A percentile compares a stretch with the other conserved stretches of the same genome.
phyloP scores from a whole-genome alignment of 192 early-diverging fungal genomes.

The Entomortierella parvispora region DNA sequence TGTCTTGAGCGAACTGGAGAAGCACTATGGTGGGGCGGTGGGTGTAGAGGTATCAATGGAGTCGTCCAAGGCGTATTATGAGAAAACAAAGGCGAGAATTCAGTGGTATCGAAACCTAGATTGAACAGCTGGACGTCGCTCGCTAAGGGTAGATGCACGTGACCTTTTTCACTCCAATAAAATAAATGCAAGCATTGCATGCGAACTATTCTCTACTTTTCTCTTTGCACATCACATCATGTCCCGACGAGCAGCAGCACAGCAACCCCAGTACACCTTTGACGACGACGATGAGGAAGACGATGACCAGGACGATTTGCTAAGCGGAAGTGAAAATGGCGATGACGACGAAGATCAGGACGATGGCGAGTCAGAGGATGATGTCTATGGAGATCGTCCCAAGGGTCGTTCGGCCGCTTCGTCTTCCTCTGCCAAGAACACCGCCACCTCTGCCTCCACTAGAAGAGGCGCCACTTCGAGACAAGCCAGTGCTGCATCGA shows the following conservation, averaged over 20 bases:
- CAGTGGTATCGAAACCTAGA: slow-evolving; percentile 6
- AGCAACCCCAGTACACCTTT: slow-evolving; percentile 28
- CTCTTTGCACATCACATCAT: slow-evolving; percentile 1
- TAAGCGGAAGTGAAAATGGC: neutral
- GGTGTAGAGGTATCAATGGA: neutral
- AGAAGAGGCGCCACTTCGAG: neutral
- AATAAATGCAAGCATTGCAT: too few species aligned
- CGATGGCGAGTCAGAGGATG: slow-evolving; percentile 24
- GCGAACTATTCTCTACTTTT: neutral
- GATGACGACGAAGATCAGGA: slow-evolving; percentile 20
- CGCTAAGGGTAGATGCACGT: too few species aligned
- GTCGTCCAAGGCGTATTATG: neutral
- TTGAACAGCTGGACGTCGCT: too few species aligned
- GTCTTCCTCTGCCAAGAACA: neutral
- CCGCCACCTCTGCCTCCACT: neutral
- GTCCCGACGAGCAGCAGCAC: slow-evolving; percentile 29
- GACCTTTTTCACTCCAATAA: too few species aligned
- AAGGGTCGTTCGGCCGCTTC: neutral
- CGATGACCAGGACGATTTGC: slow-evolving; percentile 20
- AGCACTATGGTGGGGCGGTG: neutral
- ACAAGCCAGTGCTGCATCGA: neutral
- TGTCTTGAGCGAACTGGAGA: neutral
- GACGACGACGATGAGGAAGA: slow-evolving; percentile 34
- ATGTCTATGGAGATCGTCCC: slow-evolving; percentile 22
- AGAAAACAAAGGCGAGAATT: neutral